Base-by-base conservation (phyloP, 495 filamentous ascomycete genomes). In the Penicillium coprophilum region DNA sequence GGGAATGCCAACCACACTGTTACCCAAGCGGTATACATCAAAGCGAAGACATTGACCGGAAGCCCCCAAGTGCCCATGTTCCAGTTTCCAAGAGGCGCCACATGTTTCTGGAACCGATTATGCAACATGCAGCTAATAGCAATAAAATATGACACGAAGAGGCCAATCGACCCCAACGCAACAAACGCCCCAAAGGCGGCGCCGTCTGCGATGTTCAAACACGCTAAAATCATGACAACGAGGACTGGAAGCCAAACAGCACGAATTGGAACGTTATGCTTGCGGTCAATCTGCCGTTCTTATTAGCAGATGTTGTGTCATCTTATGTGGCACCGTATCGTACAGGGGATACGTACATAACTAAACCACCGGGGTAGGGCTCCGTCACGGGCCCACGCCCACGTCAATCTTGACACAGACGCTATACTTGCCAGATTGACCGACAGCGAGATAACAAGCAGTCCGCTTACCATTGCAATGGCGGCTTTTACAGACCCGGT, bases 121-220 rank as follows among this genome's bases (percentile, higher is more conserved):
- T 66, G 57, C 1, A 72, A 69, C 36, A 78, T 67, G 55, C 75
- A 74, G 32, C 55, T 55, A 43, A 77, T 74, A 36, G 65, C 75
- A 44, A 78, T 63, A 19, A 73, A 58, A 45, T 78, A 78, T 20
- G 75, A 71, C 13, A 65, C 56, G 11, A 73, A 69, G 15, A 80
- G 59, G 3, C 74, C 74, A 43, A 67, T 69, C 7, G 77, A 65
- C 2, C 70, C 63, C 0, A 80, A 57, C 1, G 77, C 82, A n/a
- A 74, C 64, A 32, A 85, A 74, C 12, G 76, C 77, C 57, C 81
- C 80, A 60, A 85, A 78, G 11, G 81, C 82, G 4, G 76, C 72
- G 6, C 69, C 55, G 2, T 75, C 80, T 19, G 78, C 80, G 49
- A 86, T 76, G 55, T 82, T 83, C 62, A 87, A 81, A 24, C 84